These are phyloP conservation scores for Pezicula carpinea DNA, from an alignment of 2,329 filamentous ascomycete genomes.

Conservation along the genomic window DNA sequence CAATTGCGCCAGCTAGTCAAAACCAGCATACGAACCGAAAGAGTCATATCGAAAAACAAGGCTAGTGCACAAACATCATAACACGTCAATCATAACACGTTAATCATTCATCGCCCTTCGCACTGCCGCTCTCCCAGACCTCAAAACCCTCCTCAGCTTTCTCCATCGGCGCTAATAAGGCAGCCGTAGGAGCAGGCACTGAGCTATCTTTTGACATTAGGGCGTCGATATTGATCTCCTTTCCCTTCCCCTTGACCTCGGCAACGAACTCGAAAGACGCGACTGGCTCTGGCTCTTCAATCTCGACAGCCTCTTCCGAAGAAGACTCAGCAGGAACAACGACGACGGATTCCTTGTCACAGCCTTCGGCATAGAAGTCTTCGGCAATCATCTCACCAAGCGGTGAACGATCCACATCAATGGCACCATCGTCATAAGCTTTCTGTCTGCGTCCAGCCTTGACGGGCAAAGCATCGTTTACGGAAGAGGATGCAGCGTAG, in stretches of 20 bases:
- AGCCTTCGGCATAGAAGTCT: conserved; percentile 64
- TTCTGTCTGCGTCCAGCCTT: conserved; percentile 28
- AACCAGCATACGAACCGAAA: background rate
- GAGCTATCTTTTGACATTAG: conserved; percentile 34
- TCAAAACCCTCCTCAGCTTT: conserved; percentile 58
- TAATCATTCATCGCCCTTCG: conserved; percentile 45
- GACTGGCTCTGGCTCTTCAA: conserved; percentile 4
- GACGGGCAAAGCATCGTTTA: conserved; percentile 18
- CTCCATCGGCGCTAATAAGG: conserved; percentile 50
- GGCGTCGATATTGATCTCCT: conserved; percentile 28
- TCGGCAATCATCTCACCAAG: conserved; percentile 62
- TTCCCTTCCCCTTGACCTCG: conserved; percentile 23
- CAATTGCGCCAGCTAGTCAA: background rate
- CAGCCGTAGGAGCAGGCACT: conserved; percentile 36
- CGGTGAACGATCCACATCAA: conserved; percentile 61
- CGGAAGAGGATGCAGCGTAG: conserved; percentile 12
- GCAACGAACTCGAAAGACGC: conserved; percentile 23
- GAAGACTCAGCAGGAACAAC: conserved; percentile 57
- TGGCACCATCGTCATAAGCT: conserved; percentile 47
- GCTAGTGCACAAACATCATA: background rate
- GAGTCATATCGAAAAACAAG: too few species aligned
- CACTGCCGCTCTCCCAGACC: conserved; percentile 67
- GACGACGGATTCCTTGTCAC: conserved; percentile 57
- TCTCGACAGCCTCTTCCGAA: conserved; percentile 13
- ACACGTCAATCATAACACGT: too few species aligned